Conservation (phyloP, 192 early-diverging fungal species). For the Kickxella alabastrina region DNA sequence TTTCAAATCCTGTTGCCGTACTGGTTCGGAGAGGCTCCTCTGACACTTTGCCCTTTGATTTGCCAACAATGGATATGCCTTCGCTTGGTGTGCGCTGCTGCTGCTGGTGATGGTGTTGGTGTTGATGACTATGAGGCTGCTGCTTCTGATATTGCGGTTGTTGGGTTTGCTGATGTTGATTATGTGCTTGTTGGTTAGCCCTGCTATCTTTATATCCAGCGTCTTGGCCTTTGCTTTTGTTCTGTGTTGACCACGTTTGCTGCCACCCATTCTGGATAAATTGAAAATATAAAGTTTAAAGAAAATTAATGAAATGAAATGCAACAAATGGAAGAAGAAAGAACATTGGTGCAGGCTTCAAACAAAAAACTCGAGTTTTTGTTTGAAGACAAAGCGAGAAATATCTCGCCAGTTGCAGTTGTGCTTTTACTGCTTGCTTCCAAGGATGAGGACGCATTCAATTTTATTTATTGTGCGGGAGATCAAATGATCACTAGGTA, state of each 20-base stretch:
- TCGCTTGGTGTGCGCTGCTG: no score
- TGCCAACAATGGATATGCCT: neutral
- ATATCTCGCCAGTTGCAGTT: no score
- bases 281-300: neutral
- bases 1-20: no score
- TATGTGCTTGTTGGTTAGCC: neutral
- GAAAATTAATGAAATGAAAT: neutral
- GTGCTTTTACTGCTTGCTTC: no score
- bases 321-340: neutral
- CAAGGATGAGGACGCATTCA: no score
- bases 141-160: neutral
- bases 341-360: neutral
- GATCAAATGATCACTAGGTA: no score
- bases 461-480: no score
- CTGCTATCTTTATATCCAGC: slow-evolving; percentile 1
- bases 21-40: no score
- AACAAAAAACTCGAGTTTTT: no score
- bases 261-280: neutral
- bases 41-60: neutral
- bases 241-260: neutral
- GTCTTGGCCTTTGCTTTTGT: neutral
- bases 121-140: no score
- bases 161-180: neutral
- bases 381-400: no score
- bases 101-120: no score